These are phyloP conservation scores for Cryptococcus hybrid DNA, from an alignment of 1,284 basidiomycete genomes.

Conservation along the genomic window DNA sequence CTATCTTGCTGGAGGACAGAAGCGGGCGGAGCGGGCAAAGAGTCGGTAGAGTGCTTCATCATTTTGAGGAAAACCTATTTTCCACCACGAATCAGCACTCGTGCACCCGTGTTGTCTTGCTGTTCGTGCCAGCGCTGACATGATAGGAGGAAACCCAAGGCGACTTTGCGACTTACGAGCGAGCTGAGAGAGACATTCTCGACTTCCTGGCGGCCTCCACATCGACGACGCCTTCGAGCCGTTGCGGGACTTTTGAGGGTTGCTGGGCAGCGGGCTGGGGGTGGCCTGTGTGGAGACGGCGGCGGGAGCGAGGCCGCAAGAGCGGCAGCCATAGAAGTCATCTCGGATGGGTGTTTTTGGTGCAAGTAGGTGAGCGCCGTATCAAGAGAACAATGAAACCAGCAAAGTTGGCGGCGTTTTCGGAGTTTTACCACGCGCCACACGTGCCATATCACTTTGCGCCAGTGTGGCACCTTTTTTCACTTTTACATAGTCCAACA, in stretches of 20 bases:
- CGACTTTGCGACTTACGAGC: slow-evolving; percentile 60
- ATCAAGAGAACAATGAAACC: not conserved
- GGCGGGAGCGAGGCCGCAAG: slow-evolving; percentile 75
- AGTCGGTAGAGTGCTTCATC: slow-evolving; percentile 64
- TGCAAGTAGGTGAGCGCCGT: no score
- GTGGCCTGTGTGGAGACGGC: slow-evolving; percentile 58
- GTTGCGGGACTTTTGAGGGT: slow-evolving; percentile 66
- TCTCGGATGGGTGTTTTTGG: slow-evolving; percentile 20
- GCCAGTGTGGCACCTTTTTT: no score
- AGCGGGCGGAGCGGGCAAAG: slow-evolving; percentile 38
- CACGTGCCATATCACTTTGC: no score
- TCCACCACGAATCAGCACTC: not conserved
- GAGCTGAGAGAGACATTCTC: slow-evolving; percentile 77
- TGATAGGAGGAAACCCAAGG: not conserved
- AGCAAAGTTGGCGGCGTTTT: not conserved
- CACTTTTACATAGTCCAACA: no score
- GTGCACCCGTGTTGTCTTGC: no score
- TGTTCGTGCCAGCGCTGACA: no score
- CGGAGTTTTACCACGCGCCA: not conserved
- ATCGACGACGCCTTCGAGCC: slow-evolving; percentile 85
- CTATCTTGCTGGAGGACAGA: slow-evolving; percentile 36
- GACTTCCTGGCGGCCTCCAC: slow-evolving; percentile 69
- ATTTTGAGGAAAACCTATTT: slow-evolving; percentile 86
- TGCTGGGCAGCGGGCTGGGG: slow-evolving; percentile 56
- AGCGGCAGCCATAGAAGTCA: slow-evolving; percentile 74